Base-by-base conservation (phyloP, 2,329 filamentous ascomycete species). In the Apiospora aurea region DNA sequence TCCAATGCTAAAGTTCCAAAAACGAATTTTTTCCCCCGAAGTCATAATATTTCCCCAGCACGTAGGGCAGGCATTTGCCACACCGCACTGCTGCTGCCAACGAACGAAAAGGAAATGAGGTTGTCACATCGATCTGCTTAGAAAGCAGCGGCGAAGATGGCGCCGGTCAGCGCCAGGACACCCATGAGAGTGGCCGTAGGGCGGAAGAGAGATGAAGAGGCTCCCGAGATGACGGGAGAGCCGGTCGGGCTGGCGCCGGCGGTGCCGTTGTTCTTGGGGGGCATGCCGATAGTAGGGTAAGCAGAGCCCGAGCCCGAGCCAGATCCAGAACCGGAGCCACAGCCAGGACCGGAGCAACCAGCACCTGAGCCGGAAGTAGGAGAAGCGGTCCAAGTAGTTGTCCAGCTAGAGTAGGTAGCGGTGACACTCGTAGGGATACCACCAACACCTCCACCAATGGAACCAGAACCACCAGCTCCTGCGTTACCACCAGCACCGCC, bases 61-160 rank as follows among this genome's bases (percentile, higher is more conserved):
- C 34, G 34, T n/a, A 49, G 21, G 7, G 21, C 46, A 49, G 8
- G 8, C 46, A n/a, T n/a, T n/a, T 49, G 7, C 46, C 46, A 49
- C 46, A 49, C 53, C 26, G 53, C 29, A 61, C 16, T 61, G 29
- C 7, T 61, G 29, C 7, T 61, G 53, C 53, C 47, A 5, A 18
- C 26, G 0, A n/a, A n/a, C n/a, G 21, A 10, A 6, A 26, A 43
- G 21, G 21, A 14, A 13, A 29, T 29, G n/a, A 29, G 24, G n/a
- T 24, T 5, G 64, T n/a, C 26, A 34, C n/a, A 18, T 5, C 21
- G 14, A n/a, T 6, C 24, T 47, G 66, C 66, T 68, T 68, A 68
- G 66, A 68, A 68, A 34, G 43, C 66, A 21, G 46, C 43, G 66
- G 66, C 66, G 29, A 68, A 68, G 66, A 68, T 47, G 66, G 66